Base-by-base conservation (phyloP, 495 filamentous ascomycete genomes). In the Penicillium diatomitis region DNA sequence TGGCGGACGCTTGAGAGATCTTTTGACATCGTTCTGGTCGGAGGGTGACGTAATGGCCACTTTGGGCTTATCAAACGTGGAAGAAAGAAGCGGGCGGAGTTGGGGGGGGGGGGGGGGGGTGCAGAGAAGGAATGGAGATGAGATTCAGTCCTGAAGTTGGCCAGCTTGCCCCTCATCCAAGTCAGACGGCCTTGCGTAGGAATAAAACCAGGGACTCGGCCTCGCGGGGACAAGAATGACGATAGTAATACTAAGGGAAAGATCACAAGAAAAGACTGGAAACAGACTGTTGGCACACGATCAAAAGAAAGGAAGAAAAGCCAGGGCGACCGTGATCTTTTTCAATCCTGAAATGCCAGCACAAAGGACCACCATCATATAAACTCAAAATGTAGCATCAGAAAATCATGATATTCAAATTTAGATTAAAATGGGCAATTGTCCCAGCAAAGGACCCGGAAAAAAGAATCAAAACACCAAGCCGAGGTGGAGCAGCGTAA, bases 1-100 rank as follows among this genome's bases (percentile, higher is more conserved):
- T 57, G 56, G 48, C 64, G 61, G 40, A 72, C 52, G 36, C 49
- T 40, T 28, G 54, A 47, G 43, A 54, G 53, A 41, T 61, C 56
- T 39, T 54, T 51, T 32, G 60, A 60, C n/a, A 58, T 52, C 20
- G 20, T 20, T 20, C 20, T 20, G 20, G 20, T 20, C 20, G 20
- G 20, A 20, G 20, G 20, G 20, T 20, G 20, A 20, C 20, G 20
- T 20, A 20, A 20, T 20, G 20, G 20, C 20, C 20, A 20, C 20
- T 20, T 20, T 20, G 20, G 20, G 20, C n/a, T n/a, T 20, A 20
- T 20, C 20, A 20, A 20, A 20, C 20, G 20, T 20, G 20, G 20
- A 20, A 20, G 20, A 20, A 20, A 20, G 20, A 20, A 20, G 56
- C 51, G 33, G 31, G 10, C 7, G 44, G 34, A 11, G 29, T 10